phyloP scores from a whole-genome alignment of 805 yeast species.

The Metschnikowia cerradonensis region DNA sequence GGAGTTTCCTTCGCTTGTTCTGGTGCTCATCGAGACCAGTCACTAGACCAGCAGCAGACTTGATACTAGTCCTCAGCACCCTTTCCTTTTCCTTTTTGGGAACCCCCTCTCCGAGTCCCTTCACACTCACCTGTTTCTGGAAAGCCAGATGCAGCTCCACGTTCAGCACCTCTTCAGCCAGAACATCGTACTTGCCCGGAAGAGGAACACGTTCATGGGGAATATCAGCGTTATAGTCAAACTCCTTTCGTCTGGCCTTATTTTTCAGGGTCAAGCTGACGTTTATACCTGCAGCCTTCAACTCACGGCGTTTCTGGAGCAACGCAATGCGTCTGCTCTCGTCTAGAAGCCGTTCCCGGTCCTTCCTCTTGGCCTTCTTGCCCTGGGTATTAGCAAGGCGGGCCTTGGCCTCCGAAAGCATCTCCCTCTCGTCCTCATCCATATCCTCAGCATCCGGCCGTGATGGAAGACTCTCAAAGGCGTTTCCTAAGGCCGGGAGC shows the following conservation, averaged over 20 bases:
- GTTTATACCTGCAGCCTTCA: slow-evolving; percentile 74
- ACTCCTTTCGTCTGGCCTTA: slow-evolving; percentile 52
- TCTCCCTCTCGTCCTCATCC: slow-evolving; percentile 86
- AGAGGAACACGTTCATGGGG: slow-evolving; percentile 72
- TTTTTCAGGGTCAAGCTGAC: slow-evolving; percentile 48
- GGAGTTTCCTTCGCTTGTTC: slow-evolving; percentile 25
- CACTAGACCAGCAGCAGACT: slow-evolving; percentile 22
- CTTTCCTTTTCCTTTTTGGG: slow-evolving; percentile 7
- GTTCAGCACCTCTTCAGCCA: slow-evolving; percentile 51
- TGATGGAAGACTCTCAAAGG: slow-evolving; percentile 75
- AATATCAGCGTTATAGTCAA: slow-evolving; percentile 81
- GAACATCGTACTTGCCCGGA: slow-evolving; percentile 63
- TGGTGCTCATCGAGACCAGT: slow-evolving; percentile 19
- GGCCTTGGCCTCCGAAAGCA: slow-evolving; percentile 93
- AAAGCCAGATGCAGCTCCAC: slow-evolving; percentile 36
- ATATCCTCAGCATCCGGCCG: slow-evolving; percentile 74
- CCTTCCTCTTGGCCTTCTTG: slow-evolving; percentile 87
- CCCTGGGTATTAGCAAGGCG: slow-evolving; percentile 91
- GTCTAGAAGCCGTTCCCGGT: slow-evolving; percentile 75
- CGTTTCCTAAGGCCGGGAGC: slow-evolving; percentile 39
- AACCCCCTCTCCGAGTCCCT: slow-evolving; percentile 31
- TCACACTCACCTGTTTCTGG: slow-evolving; percentile 37
- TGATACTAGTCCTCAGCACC: slow-evolving; percentile 18
- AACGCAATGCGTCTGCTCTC: slow-evolving; percentile 74
- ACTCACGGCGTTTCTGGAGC: slow-evolving; percentile 73